Evolutionary conservation across 768 basidiomycete species (phyloP), one percentile per base, ranked within the genome.

Genomic region (Fomitopsis serialis): DNA sequence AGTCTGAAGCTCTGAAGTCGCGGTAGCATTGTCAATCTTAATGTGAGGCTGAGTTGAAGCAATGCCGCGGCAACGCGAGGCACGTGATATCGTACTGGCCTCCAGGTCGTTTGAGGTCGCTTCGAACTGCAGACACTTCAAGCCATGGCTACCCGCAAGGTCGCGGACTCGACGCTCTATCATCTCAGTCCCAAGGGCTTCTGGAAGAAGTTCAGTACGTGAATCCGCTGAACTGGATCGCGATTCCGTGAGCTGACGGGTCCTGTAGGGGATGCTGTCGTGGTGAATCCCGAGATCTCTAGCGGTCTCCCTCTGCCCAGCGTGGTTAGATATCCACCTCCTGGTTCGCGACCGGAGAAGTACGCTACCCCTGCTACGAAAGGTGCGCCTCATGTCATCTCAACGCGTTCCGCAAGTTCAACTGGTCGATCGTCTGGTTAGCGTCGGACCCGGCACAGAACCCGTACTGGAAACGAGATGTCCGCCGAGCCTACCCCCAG

Each of bases 391-490:
- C 23, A 24, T 13, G 24, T 7, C 37, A 32, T 11, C 6, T 32
- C 11, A 32, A 32, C 6, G 29, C 5, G 5, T 55, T 19, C 15
- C 19, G 37, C 34, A 15, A 6, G 5, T 50, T 3, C 17, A 13
- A 21, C 4, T 51, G 32, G 49, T 59, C 63, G 49, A 69, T 56
- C 27, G 36, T n/a, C 42, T 42, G n/a, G 21, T 13, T 58, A 90
- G 90, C 89, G 22, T 92, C 90, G 42, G 91, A 93, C 70, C 81
- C 81, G 36, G 91, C 91, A 29, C 79, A 91, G 74, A 92, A 92
- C 69, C 89, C 89, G 52, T 98, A 98, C 78, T 95, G 88, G 86
- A 96, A 96, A 71, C 89, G 94, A 56, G 94, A 97, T 72, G 89
- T 95, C 62, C 85, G 93, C 53, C 84, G 94, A 48, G 83, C 84